Evolutionary conservation across 73 alveolate species (phyloP).

Genomic region (Uronychia binucleata): DNA sequence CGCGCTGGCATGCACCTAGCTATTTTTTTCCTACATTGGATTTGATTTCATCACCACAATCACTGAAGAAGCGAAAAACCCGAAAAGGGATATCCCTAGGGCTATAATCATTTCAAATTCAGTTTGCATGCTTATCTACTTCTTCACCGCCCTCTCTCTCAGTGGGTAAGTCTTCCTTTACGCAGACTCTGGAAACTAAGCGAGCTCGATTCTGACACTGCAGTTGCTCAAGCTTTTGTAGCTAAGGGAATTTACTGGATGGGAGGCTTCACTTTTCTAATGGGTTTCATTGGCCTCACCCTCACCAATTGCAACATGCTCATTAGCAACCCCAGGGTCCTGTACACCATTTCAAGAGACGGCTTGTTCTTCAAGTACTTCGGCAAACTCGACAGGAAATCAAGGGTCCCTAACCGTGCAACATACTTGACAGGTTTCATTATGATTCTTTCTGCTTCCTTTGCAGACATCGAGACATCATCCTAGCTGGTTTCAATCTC

Average conservation of each 20-base stretch:
- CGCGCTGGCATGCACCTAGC: background rate
- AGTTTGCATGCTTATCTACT: slow-evolving; percentile 2
- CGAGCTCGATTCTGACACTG: slow-evolving; percentile 9
- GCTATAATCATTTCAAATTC: background rate
- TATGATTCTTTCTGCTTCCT: slow-evolving; percentile 1
- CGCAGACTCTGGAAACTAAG: background rate
- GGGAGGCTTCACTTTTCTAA: background rate
- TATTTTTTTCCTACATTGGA: slow-evolving; percentile 36
- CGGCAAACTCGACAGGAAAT: background rate
- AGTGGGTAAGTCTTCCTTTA: background rate
- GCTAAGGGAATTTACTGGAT: slow-evolving; percentile 11
- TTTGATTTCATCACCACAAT: slow-evolving; percentile 46
- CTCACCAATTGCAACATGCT: background rate
- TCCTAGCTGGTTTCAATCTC: slow-evolving; percentile 26
- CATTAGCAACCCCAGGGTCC: slow-evolving; percentile 7
- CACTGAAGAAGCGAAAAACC: slow-evolving; percentile 39
- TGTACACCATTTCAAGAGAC: slow-evolving; percentile 10
- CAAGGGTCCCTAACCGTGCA: slow-evolving; percentile 5
- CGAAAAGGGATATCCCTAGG: slow-evolving; percentile 41
- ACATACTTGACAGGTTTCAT: slow-evolving; percentile 3
- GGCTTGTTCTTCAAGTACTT: slow-evolving; percentile 10
- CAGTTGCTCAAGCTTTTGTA: slow-evolving; percentile 13
- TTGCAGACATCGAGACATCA: slow-evolving; percentile 21
- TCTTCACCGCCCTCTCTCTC: background rate
- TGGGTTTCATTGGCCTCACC: slow-evolving; percentile 22